Evolutionary conservation across 176 grass and related monocot species (phyloP), one percentile per base, ranked within the genome.

Genomic region (Oryza meridionalis): DNA sequence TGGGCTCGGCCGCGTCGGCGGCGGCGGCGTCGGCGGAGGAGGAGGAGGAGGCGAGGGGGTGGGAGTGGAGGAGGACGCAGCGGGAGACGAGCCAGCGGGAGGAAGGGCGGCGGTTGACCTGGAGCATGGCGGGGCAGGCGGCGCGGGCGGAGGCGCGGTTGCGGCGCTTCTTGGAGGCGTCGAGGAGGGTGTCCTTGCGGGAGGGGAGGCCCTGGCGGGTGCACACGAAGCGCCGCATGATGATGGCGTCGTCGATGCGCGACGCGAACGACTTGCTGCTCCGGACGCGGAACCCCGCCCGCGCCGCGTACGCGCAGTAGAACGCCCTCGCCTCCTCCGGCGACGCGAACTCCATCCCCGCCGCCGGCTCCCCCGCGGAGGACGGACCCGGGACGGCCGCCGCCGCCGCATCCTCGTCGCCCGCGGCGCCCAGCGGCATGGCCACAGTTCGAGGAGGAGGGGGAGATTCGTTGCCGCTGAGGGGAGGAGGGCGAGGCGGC

Each of bases 261-360:
- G 91, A 93, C 8, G 88, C 88, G 73, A 93, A 93, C 11, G 91
- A 93, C 73, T 90, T 93, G 81, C 91, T 93, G 81, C 87, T 93
- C 46, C 88, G 76, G 26, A 93, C 88, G 19, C 91, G 76, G 61
- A 93, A 93, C 5, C 91, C 91, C 9, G 75, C 61, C 9, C 85
- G 67, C 16, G 76, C 88, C 6, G 88, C 81, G 70, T 90, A 87
- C 9, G 81, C 67, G n/a, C 80, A 85, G 77, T 90, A 93, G 77
- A 93, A 93, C 26, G 72, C 53, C 13, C 85, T 67, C 67, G 91
- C 85, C 3, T 43, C 77, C 9, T 90, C 91, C 1, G 85, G 77
- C 3, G 91, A 82, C 31, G 55, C 62, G 82, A 93, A 93, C 16
- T 83, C 85, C 82, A 93, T 88, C 35, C 91, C 91, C 12, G 82